Conservation (phyloP, 177 flowering plant species). For the Tripterygium wilfordii region DNA sequence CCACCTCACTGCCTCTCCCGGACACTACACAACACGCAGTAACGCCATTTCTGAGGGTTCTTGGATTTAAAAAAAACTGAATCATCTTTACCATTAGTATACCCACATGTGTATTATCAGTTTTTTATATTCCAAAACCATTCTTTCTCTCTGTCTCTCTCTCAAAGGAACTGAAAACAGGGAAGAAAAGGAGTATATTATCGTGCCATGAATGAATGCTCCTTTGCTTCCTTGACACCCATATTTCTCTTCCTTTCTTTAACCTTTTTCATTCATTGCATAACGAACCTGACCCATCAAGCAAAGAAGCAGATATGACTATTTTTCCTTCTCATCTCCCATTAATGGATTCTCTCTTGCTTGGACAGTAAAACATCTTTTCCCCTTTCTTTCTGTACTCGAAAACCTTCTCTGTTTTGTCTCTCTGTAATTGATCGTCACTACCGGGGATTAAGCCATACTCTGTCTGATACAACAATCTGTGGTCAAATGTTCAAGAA, state of each 20-base stretch:
- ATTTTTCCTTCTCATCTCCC: slow-evolving; percentile 1
- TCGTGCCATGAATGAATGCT: slow-evolving; percentile 34
- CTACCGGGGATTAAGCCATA: background rate
- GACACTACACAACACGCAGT: too few species aligned
- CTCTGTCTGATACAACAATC: slow-evolving; percentile 9
- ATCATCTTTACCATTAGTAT: too few species aligned
- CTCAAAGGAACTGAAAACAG: slow-evolving; percentile 6
- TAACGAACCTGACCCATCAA: slow-evolving; percentile 24
- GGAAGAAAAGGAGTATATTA: background rate
- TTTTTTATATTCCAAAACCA: too few species aligned
- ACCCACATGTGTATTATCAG: too few species aligned
- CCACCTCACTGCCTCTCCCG: too few species aligned
- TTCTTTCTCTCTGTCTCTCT: too few species aligned
- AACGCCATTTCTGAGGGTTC: too few species aligned
- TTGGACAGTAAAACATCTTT: slow-evolving; percentile 12
- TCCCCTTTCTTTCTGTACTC: background rate
- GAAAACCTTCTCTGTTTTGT: too few species aligned
- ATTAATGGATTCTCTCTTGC: slow-evolving; percentile 23
- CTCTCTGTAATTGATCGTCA: background rate
- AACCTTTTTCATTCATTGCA: background rate
- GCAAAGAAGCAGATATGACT: slow-evolving; percentile 34
- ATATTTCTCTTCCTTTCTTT: slow-evolving; percentile 4
- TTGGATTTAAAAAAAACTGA: too few species aligned
- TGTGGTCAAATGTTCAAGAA: slow-evolving; percentile 25
- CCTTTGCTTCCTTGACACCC: slow-evolving; percentile 42